Evolutionary conservation across 495 filamentous ascomycete genomes (phyloP), one percentile per base, ranked within the genome.

Genomic region (Evansstolkia leycettana): DNA sequence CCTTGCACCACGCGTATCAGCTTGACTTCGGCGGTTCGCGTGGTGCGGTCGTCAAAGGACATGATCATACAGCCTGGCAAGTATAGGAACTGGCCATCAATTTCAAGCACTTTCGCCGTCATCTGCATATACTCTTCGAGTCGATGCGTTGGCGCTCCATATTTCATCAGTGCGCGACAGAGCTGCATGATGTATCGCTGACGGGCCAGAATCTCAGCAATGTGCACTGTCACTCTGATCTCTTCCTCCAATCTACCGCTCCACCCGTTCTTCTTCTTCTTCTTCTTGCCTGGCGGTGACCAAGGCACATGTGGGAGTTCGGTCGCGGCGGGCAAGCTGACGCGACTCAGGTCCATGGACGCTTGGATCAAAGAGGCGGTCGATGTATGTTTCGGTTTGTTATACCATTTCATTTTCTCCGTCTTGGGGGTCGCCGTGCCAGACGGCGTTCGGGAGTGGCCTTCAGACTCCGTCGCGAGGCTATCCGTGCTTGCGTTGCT

Each of bases 31-130:
- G 85, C 82, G 1, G 87, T 94, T 42, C 92, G 82, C 1, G 84
- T 90, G 11, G 75, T 72, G 6, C 75, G 70, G 60, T 94, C 87
- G 49, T 92, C 87, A 44, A 94, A 94, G 1, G 83, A 84, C 50
- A 92, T 80, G 43, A 94, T 79, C 87, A 94, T 94, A 50, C 82
- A 89, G 9, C 83, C 84, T 1, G 88, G 88, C 2, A 92, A 71
- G 57, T 93, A 94, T 13, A 93, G 58, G 48, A 85, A 94, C 43
- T 93, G 86, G 30, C 77, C 82, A 37, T 93, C 82, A 25, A 94
- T 80, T 49, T 86, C 80, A 17, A 94, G 72, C 3, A 88, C 83
- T 11, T 83, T 73, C 5, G 87, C 75, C 5, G 82, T 82, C 84
- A 87, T 90, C 32, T 72, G 75, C 79, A 94, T 80, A 51, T 93